phyloP scores from a whole-genome alignment of 1,139 yeast genomes.

The Protomyces lactucae-debilis region DNA sequence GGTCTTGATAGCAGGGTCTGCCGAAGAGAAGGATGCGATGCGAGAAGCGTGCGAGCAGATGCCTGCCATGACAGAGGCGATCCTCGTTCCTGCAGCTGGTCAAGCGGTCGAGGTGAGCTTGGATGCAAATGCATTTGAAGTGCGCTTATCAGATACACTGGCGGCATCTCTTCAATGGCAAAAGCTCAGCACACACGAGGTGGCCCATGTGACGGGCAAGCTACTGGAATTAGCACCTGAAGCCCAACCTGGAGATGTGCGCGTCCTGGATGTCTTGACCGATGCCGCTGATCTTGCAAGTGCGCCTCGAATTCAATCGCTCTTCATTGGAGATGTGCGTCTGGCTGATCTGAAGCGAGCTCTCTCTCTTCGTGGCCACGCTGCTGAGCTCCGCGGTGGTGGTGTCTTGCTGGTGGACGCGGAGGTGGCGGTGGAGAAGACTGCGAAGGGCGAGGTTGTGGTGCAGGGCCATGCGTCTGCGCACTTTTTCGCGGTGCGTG shows the following conservation, averaged over 20 bases:
- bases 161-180: conserved; percentile 75
- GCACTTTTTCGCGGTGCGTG: conserved; percentile 9
- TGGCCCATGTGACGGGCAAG: conserved; percentile 73
- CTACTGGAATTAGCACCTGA: conserved; percentile 30
- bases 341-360: conserved; percentile 72
- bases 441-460: conserved; percentile 72
- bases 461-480: conserved; percentile 57
- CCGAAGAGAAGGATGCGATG: conserved; percentile 30
- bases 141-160: conserved; percentile 63
- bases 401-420: conserved; percentile 87
- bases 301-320: conserved; percentile 42
- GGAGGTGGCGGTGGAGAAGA: conserved; percentile 66
- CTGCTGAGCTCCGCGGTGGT: conserved; percentile 87
- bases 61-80: conserved; percentile 31
- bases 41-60: conserved; percentile 27
- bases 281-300: conserved; percentile 37
- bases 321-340: conserved; percentile 85
- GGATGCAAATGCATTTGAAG: conserved; percentile 52
- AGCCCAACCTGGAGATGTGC: conserved; percentile 28
- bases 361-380: conserved; percentile 54
- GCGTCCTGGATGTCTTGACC: conserved; percentile 36
- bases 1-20: conserved; percentile 43
- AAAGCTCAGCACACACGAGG: conserved; percentile 68
- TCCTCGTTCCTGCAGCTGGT: conserved; percentile 31
- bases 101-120: conserved; percentile 34